A percentile compares a stretch with the other conserved stretches of the same genome.
These are phyloP conservation scores for Cyberlindnera americana DNA, from an alignment of 805 yeast genomes.

Conservation along the genomic window DNA sequence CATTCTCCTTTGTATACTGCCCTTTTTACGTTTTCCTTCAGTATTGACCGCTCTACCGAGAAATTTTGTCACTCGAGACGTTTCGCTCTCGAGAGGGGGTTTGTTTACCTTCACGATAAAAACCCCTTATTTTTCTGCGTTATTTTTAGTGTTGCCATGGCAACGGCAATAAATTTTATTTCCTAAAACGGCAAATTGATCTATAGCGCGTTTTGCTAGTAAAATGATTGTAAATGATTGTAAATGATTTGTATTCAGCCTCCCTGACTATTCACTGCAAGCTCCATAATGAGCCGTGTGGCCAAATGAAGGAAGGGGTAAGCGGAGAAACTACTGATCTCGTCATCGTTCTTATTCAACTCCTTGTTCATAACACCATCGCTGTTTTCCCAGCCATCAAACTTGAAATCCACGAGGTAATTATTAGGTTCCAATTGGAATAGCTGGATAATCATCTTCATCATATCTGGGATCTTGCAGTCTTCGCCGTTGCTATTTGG, in stretches of 20 bases:
- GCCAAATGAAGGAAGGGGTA: slow-evolving; percentile 94
- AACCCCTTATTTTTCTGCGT: slow-evolving; percentile 1
- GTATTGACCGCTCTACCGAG: no score
- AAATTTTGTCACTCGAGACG: no score
- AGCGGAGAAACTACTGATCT: slow-evolving; percentile 87
- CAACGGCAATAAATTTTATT: background rate
- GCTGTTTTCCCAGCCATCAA: slow-evolving; percentile 69
- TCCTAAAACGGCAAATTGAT: slow-evolving; percentile 1
- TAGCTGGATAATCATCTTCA: slow-evolving; percentile 96
- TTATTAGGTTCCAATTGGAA: slow-evolving; percentile 95
- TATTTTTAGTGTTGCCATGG: slow-evolving; percentile 1
- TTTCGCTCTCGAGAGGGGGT: no score
- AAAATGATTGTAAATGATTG: no score
- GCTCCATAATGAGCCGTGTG: slow-evolving; percentile 89
- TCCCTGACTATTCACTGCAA: slow-evolving; percentile 87
- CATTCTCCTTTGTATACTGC: background rate
- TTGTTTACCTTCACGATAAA: no score
- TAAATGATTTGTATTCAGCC: no score
- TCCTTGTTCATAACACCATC: slow-evolving; percentile 31
- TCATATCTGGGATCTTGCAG: slow-evolving; percentile 58
- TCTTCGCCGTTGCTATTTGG: slow-evolving; percentile 29
- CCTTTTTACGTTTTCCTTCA: background rate
- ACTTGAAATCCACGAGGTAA: slow-evolving; percentile 84
- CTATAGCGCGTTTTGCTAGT: background rate
- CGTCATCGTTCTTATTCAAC: slow-evolving; percentile 50